phyloP scores from a whole-genome alignment of 169 alveolate species.

The Plasmodium coatneyi region DNA sequence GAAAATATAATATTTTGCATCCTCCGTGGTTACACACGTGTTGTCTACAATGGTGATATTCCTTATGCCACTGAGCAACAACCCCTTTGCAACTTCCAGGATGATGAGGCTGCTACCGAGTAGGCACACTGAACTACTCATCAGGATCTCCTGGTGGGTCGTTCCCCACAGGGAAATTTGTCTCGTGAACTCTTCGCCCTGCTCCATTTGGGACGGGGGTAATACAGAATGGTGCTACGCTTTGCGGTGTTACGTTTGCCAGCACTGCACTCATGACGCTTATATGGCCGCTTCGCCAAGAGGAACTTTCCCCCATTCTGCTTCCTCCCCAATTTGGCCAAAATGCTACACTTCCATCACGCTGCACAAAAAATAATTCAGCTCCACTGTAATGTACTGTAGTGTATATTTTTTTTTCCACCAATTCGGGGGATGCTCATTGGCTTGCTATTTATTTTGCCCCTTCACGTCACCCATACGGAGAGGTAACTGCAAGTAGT shows the following conservation, averaged over 20 bases:
- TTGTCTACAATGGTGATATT: slow-evolving; percentile 31
- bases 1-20: slow-evolving; percentile 9
- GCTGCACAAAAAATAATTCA: not conserved
- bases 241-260: not conserved
- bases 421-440: not conserved
- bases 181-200: slow-evolving; percentile 10
- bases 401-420: not conserved
- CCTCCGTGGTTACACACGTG: not conserved
- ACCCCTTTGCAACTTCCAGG: slow-evolving; percentile 35
- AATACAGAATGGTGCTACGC: not conserved
- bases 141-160: slow-evolving; percentile 49
- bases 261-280: not conserved
- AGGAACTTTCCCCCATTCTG: no score
- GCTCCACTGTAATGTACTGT: not conserved
- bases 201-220: not conserved
- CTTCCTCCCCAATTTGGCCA: not conserved
- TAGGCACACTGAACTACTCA: slow-evolving; percentile 10
- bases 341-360: not conserved
- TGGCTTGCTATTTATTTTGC: not conserved
- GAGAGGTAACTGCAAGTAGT: not conserved
- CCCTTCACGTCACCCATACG: not conserved
- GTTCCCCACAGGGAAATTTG: slow-evolving; percentile 60
- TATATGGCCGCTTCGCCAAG: not conserved
- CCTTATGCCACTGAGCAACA: slow-evolving; percentile 23
- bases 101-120: slow-evolving; percentile 24